phyloP scores from a whole-genome alignment of 2,329 filamentous ascomycete species.

The Dendrostoma leiphaemia region DNA sequence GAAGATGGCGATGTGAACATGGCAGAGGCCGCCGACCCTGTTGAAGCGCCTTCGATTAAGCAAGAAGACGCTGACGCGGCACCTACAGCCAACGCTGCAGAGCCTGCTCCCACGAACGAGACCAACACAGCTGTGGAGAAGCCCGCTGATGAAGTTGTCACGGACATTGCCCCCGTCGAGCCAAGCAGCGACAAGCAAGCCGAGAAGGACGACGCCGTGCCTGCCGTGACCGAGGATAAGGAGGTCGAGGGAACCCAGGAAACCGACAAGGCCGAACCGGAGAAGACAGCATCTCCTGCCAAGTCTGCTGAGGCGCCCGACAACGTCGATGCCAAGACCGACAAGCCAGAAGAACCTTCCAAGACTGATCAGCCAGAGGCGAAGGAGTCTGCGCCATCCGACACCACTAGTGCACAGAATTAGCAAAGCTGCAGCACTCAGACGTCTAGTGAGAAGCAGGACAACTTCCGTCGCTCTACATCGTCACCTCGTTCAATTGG shows the following conservation, averaged over 20 bases:
- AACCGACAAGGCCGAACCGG: constrained; percentile 3
- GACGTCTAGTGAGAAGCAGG: neutral
- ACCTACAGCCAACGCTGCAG: constrained; percentile 26
- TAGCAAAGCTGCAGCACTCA: neutral
- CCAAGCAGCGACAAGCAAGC: neutral
- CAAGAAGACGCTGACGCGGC: constrained; percentile 35
- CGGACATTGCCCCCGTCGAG: constrained; percentile 15
- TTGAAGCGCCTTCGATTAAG: constrained; percentile 33
- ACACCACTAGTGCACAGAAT: neutral
- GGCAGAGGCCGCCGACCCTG: constrained; percentile 34
- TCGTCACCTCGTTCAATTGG: too few relatives aligned
- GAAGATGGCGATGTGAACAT: constrained; percentile 52
- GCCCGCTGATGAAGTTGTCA: constrained; percentile 15
- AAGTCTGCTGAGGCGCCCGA: constrained; percentile 1
- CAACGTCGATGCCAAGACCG: neutral
- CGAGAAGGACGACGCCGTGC: neutral
- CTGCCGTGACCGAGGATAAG: constrained; percentile 11
- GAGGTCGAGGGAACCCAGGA: too few relatives aligned
- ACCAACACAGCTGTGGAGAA: constrained; percentile 20
- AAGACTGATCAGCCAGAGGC: constrained; percentile 2
- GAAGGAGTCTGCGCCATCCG: neutral
- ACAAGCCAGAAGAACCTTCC: neutral
- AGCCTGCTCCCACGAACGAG: constrained; percentile 23
- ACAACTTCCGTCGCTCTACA: neutral
- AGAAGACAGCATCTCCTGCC: constrained; percentile 18